phyloP scores from a whole-genome alignment of 176 grass and related monocot genomes.

The Avena eriantha region DNA sequence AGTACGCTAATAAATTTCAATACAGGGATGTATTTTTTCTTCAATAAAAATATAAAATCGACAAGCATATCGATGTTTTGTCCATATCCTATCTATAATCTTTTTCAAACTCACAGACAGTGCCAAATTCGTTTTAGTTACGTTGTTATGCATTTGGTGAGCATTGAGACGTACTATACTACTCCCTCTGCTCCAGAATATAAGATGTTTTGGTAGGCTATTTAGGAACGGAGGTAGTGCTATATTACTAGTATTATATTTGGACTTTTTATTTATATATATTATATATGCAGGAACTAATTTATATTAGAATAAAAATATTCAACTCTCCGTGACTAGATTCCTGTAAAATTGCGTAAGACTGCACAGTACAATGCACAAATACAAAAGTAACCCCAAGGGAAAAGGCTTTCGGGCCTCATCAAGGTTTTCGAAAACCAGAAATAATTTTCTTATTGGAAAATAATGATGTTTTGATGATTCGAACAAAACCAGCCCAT shows the following conservation, averaged over 20 bases:
- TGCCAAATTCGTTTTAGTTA: neutral
- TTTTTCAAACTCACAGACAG: neutral
- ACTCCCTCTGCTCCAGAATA: no score
- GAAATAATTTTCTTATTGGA: neutral
- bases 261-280: neutral
- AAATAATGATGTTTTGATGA: neutral
- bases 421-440: neutral
- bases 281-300: neutral
- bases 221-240: no score
- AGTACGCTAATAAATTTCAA: neutral
- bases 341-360: neutral
- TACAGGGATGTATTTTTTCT: neutral
- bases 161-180: neutral
- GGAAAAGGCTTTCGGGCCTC: neutral
- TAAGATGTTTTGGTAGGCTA: no score
- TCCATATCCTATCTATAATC: neutral
- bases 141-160: neutral
- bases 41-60: neutral
- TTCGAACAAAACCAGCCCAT: neutral
- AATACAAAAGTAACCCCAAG: neutral
- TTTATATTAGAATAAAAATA: neutral
- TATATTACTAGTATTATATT: neutral
- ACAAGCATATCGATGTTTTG: neutral
- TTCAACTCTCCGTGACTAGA: neutral
- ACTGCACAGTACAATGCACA: neutral